Evolutionary conservation across 1,139 yeast species (phyloP).

Genomic region (Pichia sp.): DNA sequence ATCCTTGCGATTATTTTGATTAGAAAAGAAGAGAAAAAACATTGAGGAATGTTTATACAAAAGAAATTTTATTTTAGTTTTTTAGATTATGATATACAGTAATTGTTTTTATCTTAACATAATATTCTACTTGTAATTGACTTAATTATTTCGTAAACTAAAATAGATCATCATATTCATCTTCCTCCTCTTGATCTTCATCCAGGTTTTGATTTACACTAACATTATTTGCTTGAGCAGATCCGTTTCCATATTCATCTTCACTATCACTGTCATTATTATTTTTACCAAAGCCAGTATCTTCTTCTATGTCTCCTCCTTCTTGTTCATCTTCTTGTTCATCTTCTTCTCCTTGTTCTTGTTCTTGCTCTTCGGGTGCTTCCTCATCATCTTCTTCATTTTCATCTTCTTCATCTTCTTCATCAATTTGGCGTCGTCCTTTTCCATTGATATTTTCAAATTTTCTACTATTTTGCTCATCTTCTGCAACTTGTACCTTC

Average conservation of each 20-base stretch:
- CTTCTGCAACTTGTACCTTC: slow-evolving; percentile 54
- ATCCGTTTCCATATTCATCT: background rate
- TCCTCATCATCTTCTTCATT: slow-evolving; percentile 27
- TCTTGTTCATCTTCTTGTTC: slow-evolving; percentile 31
- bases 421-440: slow-evolving; percentile 23
- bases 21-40: slow-evolving; percentile 19
- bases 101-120: background rate
- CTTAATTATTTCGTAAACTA: slow-evolving; percentile 11
- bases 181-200: slow-evolving; percentile 32
- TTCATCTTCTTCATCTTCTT: slow-evolving; percentile 27
- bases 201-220: slow-evolving; percentile 27
- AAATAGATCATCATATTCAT: slow-evolving; percentile 39
- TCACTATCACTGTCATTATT: slow-evolving; percentile 20
- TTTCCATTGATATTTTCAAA: slow-evolving; percentile 15
- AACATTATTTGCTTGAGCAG: too few relatives aligned
- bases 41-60: background rate
- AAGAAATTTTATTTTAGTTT: background rate
- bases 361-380: slow-evolving; percentile 4
- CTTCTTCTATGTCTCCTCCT: slow-evolving; percentile 22
- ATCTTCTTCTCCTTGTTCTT: slow-evolving; percentile 13
- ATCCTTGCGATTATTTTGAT: slow-evolving; percentile 24
- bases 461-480: slow-evolving; percentile 27
- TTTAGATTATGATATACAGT: too few relatives aligned
- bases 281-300: slow-evolving; percentile 19
- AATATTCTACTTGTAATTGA: background rate